Base-by-base conservation (phyloP, 768 basidiomycete species). In the Phaeotremella fagi region DNA sequence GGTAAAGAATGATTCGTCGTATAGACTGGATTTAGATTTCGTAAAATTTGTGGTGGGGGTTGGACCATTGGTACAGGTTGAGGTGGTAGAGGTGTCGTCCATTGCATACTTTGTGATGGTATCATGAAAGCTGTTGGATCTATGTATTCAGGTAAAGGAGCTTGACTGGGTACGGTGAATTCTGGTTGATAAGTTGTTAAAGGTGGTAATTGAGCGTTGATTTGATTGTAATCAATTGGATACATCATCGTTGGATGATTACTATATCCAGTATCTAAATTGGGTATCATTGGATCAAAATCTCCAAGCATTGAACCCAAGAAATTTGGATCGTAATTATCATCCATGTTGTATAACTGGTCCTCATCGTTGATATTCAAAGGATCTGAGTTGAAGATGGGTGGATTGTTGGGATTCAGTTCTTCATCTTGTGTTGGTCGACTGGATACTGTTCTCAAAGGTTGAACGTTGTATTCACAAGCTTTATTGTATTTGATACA, bases 401-500 rank as follows among this genome's bases (percentile, higher is more conserved):
- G 33, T 23, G 46, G 26, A 55, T 47, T 36, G 12, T 45, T 37
- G n/a, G 20, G 26, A 23, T 28, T 33, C 18, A n/a, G n/a, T n/a
- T n/a, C n/a, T n/a, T n/a, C 28, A 11, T 23, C 50, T 22, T 60
- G 47, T 16, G 35, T 41, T 7, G 51, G 54, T 11, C 50, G 59
- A 15, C 42, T 41, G 45, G 38, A 41, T 6, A 41, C 38, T 7
- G 38, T 7, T 41, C 38, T 11, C 7, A 7, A 11, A 20, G 9
- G 12, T 22, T 7, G 38, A 7, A 20, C 22, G 7, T 20, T 20
- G 24, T 70, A 70, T 41, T 64, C 68, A 57, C 68, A 70, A 23
- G 44, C 45, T 48, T 65, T 57, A 41, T 57, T 64, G 48, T 59
- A 66, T 37, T 63, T 64, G 9, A 62, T 36, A 48, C 68, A 70